A percentile compares a stretch with the other conserved stretches of the same genome.
phyloP scores from a whole-genome alignment of 2,329 filamentous ascomycete species.

The Clarireedia sp. region DNA sequence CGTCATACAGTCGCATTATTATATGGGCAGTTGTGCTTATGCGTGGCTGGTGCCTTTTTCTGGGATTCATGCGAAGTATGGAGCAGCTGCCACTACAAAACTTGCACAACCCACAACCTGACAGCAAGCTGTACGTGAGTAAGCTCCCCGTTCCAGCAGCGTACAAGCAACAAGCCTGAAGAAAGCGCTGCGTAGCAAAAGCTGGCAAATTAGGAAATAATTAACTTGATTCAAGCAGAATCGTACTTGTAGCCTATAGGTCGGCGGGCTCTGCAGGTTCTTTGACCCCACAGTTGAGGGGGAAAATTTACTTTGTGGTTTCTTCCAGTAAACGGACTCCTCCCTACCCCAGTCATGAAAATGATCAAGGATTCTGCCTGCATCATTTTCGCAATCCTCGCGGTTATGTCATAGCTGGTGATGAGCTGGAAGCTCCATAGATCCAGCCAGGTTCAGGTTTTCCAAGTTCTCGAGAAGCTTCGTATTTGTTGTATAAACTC shows the following conservation, averaged over 20 bases:
- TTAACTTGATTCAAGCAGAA: not conserved
- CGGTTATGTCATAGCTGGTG: slow-evolving; percentile 7
- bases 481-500: slow-evolving; percentile 3
- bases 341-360: too few species aligned
- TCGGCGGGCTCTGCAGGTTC: not conserved
- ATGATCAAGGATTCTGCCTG: not conserved
- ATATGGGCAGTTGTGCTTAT: not conserved
- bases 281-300: not conserved
- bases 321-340: not conserved
- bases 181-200: not conserved
- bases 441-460: not conserved
- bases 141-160: too few species aligned
- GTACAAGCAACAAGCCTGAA: not conserved
- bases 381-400: not conserved
- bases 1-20: too few species aligned
- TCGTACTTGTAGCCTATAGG: too few species aligned
- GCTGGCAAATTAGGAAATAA: not conserved
- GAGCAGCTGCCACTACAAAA: not conserved
- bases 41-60: not conserved
- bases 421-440: slow-evolving; percentile 6
- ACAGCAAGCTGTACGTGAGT: too few species aligned
- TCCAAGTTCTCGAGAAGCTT: slow-evolving; percentile 3
- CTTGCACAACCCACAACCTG: not conserved
- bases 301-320: not conserved
- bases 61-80: not conserved